Evolutionary conservation across 2,329 filamentous ascomycete species (phyloP).

Genomic region (Aureobasidium sp.): DNA sequence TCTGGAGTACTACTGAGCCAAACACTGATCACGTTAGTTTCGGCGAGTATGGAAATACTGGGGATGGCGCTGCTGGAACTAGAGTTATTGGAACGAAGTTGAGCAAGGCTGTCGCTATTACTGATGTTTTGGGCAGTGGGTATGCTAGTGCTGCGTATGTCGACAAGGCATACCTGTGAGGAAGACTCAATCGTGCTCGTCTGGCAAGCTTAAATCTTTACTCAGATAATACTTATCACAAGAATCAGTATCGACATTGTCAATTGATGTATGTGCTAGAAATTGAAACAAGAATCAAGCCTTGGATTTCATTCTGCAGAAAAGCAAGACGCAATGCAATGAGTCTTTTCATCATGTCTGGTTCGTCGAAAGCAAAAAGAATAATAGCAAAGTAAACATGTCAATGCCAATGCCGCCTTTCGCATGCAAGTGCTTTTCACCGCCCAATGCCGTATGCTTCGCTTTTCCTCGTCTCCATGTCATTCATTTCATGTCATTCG

Average conservation of each 20-base stretch:
- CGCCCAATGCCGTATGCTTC: not conserved
- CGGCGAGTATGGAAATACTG: conserved; percentile 54
- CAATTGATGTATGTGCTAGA: not conserved
- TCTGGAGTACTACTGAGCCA: conserved; percentile 46
- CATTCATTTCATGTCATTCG: not conserved
- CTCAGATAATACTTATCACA: not conserved
- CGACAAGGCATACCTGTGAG: conserved; percentile 34
- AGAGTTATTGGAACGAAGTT: conserved; percentile 43
- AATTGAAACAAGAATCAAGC: not conserved
- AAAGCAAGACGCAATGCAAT: not conserved
- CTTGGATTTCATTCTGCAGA: not conserved
- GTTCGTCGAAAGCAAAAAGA: not conserved
- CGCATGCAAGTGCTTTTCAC: not conserved
- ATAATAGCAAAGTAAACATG: not conserved
- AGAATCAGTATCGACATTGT: not conserved
- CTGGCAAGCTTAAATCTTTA: too few relatives aligned
- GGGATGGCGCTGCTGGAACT: conserved; percentile 47
- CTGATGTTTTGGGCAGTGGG: conserved; percentile 39
- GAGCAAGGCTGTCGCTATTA: conserved; percentile 36
- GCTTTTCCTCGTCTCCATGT: not conserved
- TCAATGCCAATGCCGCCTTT: not conserved
- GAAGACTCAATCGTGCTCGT: not conserved
- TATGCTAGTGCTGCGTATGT: conserved; percentile 36
- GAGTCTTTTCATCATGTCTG: not conserved
- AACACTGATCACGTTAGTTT: conserved; percentile 49